Conservation (phyloP, 1,284 basidiomycete species). For the Irpex lacteus region DNA sequence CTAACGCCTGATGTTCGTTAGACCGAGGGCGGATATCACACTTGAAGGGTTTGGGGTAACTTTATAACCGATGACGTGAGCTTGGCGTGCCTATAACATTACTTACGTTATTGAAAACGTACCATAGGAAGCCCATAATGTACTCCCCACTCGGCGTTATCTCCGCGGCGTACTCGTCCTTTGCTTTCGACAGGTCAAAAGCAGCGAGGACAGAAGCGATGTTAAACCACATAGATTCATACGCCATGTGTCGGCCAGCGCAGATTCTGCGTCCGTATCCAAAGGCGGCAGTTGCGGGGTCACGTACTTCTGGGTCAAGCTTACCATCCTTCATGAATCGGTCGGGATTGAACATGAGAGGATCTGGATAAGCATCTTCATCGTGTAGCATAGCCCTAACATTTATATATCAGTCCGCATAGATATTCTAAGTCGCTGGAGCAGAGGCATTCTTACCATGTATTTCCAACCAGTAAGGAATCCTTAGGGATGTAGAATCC, state of each 20-base stretch:
- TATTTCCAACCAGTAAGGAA: conserved; percentile 3
- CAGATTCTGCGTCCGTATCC: conserved; percentile 11
- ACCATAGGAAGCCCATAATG: not conserved
- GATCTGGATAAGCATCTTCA: not conserved
- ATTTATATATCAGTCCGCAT: not conserved
- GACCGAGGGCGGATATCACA: not conserved
- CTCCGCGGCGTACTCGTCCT: not conserved
- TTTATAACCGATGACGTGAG: not conserved
- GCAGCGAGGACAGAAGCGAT: conserved; percentile 2
- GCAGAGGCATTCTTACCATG: not conserved
- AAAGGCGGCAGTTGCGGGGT: conserved; percentile 2
- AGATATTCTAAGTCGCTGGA: not conserved
- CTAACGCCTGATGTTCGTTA: not conserved
- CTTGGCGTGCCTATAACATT: not conserved
- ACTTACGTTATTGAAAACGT: not conserved
- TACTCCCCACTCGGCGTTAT: not conserved
- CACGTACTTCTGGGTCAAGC: conserved; percentile 4
- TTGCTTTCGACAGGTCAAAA: conserved; percentile 5
- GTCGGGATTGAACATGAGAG: conserved; percentile 3
- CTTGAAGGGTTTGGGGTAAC: not conserved
- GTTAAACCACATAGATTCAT: conserved; percentile 4
- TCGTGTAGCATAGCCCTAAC: conserved; percentile 9
- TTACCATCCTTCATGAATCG: conserved; percentile 1
- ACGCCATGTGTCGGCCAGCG: conserved; percentile 6
- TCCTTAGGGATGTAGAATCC: conserved; percentile 6